These are phyloP conservation scores for Prinsepia uniflora DNA, from an alignment of 306 rosid genomes.

Conservation along the genomic window DNA sequence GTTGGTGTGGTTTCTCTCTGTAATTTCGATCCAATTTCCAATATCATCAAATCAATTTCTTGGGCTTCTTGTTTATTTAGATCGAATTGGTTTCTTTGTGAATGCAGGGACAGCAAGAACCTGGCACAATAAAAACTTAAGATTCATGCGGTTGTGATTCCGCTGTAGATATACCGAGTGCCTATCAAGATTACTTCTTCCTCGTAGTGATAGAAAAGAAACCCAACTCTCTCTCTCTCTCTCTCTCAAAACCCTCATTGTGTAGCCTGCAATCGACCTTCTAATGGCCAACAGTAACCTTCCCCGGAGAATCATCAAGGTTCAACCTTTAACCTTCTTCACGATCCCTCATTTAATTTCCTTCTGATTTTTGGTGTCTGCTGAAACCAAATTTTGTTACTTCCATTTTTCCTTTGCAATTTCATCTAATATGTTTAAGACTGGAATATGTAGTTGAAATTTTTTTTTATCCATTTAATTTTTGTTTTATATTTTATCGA, in stretches of 20 bases:
- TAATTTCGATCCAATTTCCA: too few species aligned
- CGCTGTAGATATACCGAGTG: too few species aligned
- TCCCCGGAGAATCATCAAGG: conserved; percentile 88
- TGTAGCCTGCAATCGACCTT: conserved; percentile 60
- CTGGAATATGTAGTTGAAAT: neutral
- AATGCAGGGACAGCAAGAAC: conserved; percentile 37
- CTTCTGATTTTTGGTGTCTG: conserved; percentile 21
- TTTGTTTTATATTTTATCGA: conserved; percentile 16
- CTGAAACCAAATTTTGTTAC: neutral
- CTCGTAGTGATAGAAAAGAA: neutral
- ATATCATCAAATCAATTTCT: too few species aligned
- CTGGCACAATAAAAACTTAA: too few species aligned
- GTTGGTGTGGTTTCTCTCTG: too few species aligned
- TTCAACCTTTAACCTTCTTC: conserved; percentile 25
- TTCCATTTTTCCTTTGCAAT: neutral
- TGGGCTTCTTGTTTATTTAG: neutral
- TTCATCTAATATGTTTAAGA: neutral
- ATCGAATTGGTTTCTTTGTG: neutral
- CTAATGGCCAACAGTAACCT: conserved; percentile 90
- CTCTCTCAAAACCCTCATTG: conserved; percentile 45
- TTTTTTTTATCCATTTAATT: neutral
- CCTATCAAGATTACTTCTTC: neutral
- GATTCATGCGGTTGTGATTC: too few species aligned
- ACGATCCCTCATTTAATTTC: conserved; percentile 48
- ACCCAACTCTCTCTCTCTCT: neutral